Conservation (phyloP, 225 moss, liverwort and hornwort genomes). For the Antitrichia curtipendula region DNA sequence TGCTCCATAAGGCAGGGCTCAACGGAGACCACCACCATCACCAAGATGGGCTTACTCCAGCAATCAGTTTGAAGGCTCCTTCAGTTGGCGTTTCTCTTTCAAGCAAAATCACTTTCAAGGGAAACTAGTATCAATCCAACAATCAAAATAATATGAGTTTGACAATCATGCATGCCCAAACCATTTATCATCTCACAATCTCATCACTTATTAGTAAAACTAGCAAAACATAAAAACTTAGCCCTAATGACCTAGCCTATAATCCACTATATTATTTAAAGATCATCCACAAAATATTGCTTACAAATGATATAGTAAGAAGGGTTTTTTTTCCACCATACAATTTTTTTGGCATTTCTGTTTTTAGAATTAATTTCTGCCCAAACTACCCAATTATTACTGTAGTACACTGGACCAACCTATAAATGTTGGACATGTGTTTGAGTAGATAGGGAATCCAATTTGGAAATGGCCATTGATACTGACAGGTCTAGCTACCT, state of each 20-base stretch:
- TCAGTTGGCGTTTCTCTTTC: neutral
- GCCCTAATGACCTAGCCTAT: neutral
- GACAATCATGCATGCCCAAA: neutral
- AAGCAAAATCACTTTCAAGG: neutral
- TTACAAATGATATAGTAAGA: neutral
- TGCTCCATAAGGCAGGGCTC: neutral
- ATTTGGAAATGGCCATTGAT: neutral
- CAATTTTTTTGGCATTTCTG: no score
- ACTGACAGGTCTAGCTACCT: rapidly evolving
- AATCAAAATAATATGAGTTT: neutral
- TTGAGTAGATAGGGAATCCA: no score
- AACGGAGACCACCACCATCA: neutral
- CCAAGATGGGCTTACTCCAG: neutral
- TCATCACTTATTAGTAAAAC: neutral
- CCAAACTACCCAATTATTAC: neutral
- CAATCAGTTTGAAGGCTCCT: neutral
- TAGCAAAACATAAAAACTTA: neutral
- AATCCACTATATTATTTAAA: no score
- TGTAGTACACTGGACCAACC: rapidly evolving
- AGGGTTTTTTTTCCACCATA: neutral
- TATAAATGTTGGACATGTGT: neutral
- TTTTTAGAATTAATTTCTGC: neutral
- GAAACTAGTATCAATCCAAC: neutral
- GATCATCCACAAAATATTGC: neutral
- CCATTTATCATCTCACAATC: neutral